phyloP scores from a whole-genome alignment of 805 yeast species.

The Barnettozyma siamensis region DNA sequence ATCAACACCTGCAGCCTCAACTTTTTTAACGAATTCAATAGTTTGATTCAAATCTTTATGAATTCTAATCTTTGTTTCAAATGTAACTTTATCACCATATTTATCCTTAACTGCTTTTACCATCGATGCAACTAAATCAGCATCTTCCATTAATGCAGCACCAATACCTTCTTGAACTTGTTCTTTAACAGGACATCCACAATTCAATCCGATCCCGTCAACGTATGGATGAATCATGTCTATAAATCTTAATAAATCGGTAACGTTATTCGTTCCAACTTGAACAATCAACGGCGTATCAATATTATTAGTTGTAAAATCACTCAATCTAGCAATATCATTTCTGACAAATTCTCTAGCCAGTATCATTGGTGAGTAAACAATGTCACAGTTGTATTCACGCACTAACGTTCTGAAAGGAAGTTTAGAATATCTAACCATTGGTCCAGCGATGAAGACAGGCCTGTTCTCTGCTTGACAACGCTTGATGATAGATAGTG shows the following conservation, averaged over 20 bases:
- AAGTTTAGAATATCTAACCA: constrained; percentile 93
- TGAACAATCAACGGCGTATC: constrained; percentile 81
- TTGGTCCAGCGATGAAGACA: constrained; percentile 79
- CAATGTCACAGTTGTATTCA: constrained; percentile 70
- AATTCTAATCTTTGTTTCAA: constrained; percentile 90
- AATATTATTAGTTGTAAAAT: constrained; percentile 69
- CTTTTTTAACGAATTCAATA: constrained; percentile 58
- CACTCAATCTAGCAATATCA: constrained; percentile 71
- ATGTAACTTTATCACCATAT: constrained; percentile 64
- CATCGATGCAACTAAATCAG: constrained; percentile 77
- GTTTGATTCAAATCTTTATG: constrained; percentile 75
- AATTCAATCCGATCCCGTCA: constrained; percentile 91
- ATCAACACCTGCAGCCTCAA: constrained; percentile 87
- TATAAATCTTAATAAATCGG: constrained; percentile 75
- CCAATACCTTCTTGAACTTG: constrained; percentile 96
- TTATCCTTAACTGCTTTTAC: constrained; percentile 73
- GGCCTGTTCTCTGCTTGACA: constrained; percentile 46
- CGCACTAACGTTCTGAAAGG: constrained; percentile 83
- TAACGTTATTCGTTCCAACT: constrained; percentile 81
- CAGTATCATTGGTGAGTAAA: constrained; percentile 92
- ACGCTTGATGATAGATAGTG: constrained; percentile 43
- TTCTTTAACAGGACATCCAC: constrained; percentile 96
- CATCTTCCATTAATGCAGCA: constrained; percentile 85
- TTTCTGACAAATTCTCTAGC: constrained; percentile 93
- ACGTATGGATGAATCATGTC: constrained; percentile 87